Evolutionary conservation across 805 yeast genomes (phyloP).

Genomic region (Saccharomycopsis synnaedendra): DNA sequence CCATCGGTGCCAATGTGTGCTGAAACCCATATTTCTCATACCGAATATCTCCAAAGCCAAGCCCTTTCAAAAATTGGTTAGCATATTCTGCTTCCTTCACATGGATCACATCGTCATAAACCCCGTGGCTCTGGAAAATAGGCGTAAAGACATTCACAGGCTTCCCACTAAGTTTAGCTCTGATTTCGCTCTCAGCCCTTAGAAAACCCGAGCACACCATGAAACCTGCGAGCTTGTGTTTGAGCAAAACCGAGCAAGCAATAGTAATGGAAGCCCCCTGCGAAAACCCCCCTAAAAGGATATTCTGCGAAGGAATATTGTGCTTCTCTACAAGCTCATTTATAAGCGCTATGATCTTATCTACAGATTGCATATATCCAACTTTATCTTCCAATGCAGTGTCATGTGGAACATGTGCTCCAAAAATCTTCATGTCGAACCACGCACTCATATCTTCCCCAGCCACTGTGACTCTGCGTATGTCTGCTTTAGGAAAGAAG

Average conservation of each 20-base stretch:
- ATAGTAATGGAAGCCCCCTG: slow-evolving; percentile 84
- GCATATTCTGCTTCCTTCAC: neutral
- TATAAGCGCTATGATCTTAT: slow-evolving; percentile 33
- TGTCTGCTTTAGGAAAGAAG: slow-evolving; percentile 88
- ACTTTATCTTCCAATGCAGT: slow-evolving; percentile 31
- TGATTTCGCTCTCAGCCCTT: slow-evolving; percentile 25
- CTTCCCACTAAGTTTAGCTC: slow-evolving; percentile 16
- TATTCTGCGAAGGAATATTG: slow-evolving; percentile 50
- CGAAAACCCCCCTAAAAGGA: slow-evolving; percentile 89
- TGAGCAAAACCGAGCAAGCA: slow-evolving; percentile 23
- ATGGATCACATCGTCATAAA: neutral
- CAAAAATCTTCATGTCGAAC: slow-evolving; percentile 66
- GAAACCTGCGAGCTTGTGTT: slow-evolving; percentile 60
- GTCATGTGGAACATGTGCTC: slow-evolving; percentile 25
- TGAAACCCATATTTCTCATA: too few species aligned
- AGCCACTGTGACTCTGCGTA: slow-evolving; percentile 50
- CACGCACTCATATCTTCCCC: slow-evolving; percentile 70
- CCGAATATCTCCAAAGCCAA: too few species aligned
- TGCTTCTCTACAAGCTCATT: slow-evolving; percentile 36
- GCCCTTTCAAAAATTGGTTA: neutral
- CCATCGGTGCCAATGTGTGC: too few species aligned
- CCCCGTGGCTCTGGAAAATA: neutral
- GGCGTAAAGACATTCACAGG: neutral
- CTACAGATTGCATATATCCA: slow-evolving; percentile 43
- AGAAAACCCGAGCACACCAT: slow-evolving; percentile 70